Evolutionary conservation across 495 filamentous ascomycete genomes (phyloP).

Genomic region (Cercophora newfieldiana): DNA sequence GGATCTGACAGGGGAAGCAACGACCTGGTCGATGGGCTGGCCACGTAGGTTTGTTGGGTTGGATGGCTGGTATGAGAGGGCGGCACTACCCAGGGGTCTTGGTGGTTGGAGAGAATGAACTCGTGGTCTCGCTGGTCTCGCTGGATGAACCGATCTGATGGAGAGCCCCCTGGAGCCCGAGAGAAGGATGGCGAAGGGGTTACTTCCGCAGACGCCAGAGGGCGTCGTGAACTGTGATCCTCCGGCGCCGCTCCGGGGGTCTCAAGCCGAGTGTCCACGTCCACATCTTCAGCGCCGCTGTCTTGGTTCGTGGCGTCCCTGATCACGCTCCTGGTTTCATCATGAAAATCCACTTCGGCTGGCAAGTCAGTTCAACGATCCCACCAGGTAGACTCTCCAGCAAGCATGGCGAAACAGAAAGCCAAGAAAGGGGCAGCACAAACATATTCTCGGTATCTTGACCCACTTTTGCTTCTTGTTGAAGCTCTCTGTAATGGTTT

Average conservation of each 20-base stretch:
- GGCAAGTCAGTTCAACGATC: neutral
- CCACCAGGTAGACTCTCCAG: neutral
- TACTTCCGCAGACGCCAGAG: neutral
- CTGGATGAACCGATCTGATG: slow-evolving; percentile 24
- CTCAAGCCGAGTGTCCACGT: slow-evolving; percentile 15
- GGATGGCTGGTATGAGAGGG: neutral
- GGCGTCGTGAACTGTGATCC: neutral
- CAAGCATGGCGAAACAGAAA: neutral
- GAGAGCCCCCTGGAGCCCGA: neutral
- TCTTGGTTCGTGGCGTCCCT: slow-evolving; percentile 26
- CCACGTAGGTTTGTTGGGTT: slow-evolving; percentile 17
- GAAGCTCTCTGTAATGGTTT: slow-evolving; percentile 24
- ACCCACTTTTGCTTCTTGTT: slow-evolving; percentile 34
- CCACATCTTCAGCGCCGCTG: slow-evolving; percentile 18
- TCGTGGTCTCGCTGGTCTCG: too few relatives aligned
- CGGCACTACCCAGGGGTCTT: too few relatives aligned
- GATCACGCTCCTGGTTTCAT: slow-evolving; percentile 27
- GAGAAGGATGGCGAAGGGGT: slow-evolving; percentile 10
- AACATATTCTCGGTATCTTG: slow-evolving; percentile 31
- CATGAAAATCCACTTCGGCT: slow-evolving; percentile 27
- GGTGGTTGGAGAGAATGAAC: too few relatives aligned
- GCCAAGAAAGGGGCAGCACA: slow-evolving; percentile 7
- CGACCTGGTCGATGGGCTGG: slow-evolving; percentile 24
- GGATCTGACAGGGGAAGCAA: slow-evolving; percentile 41
- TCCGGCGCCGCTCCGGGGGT: slow-evolving; percentile 15